Evolutionary conservation across 176 grass and related monocot genomes (phyloP), one percentile per base, ranked within the genome.

Genomic region (Ensete glaucum): DNA sequence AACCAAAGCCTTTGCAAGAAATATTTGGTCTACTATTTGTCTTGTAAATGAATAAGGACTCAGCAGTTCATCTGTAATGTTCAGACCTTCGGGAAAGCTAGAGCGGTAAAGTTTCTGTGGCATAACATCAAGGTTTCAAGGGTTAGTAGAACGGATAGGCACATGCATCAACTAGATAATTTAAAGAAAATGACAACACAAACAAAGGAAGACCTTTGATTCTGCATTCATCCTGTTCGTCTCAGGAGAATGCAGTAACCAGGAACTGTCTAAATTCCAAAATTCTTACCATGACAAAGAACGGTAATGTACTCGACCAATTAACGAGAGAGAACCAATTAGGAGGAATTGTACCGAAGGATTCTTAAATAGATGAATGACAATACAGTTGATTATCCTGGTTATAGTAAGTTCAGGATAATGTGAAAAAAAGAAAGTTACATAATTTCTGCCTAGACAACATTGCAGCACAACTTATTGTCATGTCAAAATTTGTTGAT

Each of bases 21-120:
- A 82, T 77, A 94, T 94, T 82, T 99, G 95, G 65, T 99, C 91
- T 73, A 83, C 76, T 19, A 99, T 83, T 77, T 99, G 95, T 26
- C 95, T 88, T 0, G 88, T 81, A n/a, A 91, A 84, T 0, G 95
- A 99, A 79, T 76, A 76, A 19, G 86, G 78, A 22, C 60, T 99
- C 54, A 94, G 65, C 86, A 99, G 91, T 51, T 99, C 95, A 11
- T 94, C 88, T 0, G 90, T 87, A 77, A 99, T 82, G 76, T 94
- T 99, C 73, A 89, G 75, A 55, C 53, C 76, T 68, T 94, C 88
- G 9, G 74, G 57, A 11, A 89, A 67, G 22, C 83, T 89, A 26
- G 87, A 81, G 8, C 76, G 79, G 81, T 88, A 87, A 74, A 85
- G 77, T 81, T 71, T 84, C 95, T 99, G 91, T 54, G 14, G 25